Base-by-base conservation (phyloP, 257 asterid genomes). In the Solanum chiquidenum region DNA sequence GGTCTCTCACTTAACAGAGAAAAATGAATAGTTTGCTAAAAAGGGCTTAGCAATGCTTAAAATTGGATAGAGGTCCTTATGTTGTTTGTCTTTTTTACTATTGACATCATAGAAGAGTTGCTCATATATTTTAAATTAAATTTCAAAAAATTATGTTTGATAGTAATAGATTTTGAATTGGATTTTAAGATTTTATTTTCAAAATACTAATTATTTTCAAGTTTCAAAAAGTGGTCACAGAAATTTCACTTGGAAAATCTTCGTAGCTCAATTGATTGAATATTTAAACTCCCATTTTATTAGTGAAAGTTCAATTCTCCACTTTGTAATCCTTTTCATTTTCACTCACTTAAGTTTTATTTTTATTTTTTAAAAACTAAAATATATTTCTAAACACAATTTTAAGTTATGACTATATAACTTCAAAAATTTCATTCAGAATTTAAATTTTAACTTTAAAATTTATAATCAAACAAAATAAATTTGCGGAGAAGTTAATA, bases 71-170 rank as follows among this genome's bases (percentile, higher is more conserved):
- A 62, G 89, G 91, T 88, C 90, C 92, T 86, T 87, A 68, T 14
- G 88, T 1, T 90, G 55, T 91, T 91, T 80, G 92, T 90, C 91
- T 79, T 88, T 87, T 87, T 58, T 58, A 20, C 5, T 20, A 58
- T 58, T 58, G 25, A 58, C 66, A 58, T 20, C 62, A 16, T 20
- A 20, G 66, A 20, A 55, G 2, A 58, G 66, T 20, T 58, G 20
- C 66, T 3, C 25, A 20, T 58, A 58, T 7, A 20, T 55, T 55
- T 16, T 49, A 14, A 49, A 49, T 49, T 49, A 49, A 49, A 14
- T 13, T 46, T 46, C 13, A 4, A 4, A 42, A 46, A 52, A 6
- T 55, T 55, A 55, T 55, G 64, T 18, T 55, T 55, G 64, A 18
- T 55, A 16, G 23, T 52, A 55, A 55, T 20, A 20, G 25, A 58